These are phyloP conservation scores for Dothiorella sarmentorum DNA, from an alignment of 2,329 filamentous ascomycete genomes.

Conservation along the genomic window DNA sequence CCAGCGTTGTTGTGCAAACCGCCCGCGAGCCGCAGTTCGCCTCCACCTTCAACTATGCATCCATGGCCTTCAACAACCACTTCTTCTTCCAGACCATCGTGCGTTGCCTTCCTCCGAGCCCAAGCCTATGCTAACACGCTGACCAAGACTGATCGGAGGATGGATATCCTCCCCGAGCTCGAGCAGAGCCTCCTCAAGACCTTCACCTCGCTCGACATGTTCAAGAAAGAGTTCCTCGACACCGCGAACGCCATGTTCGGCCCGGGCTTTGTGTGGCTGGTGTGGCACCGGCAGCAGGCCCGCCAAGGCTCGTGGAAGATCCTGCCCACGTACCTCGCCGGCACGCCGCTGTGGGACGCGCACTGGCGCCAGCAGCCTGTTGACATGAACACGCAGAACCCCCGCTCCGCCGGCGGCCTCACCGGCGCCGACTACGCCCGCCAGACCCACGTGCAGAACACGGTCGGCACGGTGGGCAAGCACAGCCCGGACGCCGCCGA, in stretches of 20 bases:
- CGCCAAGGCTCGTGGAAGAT: conserved; percentile 58
- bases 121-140: conserved; percentile 21
- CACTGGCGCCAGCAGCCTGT: conserved; percentile 69
- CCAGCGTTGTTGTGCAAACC: conserved; percentile 68
- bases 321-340: conserved; percentile 85
- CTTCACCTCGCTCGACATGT: conserved; percentile 80
- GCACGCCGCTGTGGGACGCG: conserved; percentile 79
- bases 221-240: conserved; percentile 73
- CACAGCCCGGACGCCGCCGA: conserved; percentile 27
- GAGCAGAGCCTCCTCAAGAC: conserved; percentile 59
- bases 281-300: conserved; percentile 47
- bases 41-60: conserved; percentile 89
- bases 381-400: conserved; percentile 65
- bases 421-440: conserved; percentile 8
- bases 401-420: conserved; percentile 27
- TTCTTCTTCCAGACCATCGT: conserved; percentile 69
- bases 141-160: conserved; percentile 9
- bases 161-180: conserved; percentile 56
- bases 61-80: conserved; percentile 89
- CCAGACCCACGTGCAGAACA: conserved; percentile 28
- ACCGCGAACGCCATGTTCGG: conserved; percentile 92
- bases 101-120: conserved; percentile 17
- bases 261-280: conserved; percentile 94
- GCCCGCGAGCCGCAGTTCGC: conserved; percentile 77
- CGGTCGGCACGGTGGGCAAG: conserved; percentile 39